phyloP scores from a whole-genome alignment of 2,329 filamentous ascomycete genomes.

The Penicillium sp. region DNA sequence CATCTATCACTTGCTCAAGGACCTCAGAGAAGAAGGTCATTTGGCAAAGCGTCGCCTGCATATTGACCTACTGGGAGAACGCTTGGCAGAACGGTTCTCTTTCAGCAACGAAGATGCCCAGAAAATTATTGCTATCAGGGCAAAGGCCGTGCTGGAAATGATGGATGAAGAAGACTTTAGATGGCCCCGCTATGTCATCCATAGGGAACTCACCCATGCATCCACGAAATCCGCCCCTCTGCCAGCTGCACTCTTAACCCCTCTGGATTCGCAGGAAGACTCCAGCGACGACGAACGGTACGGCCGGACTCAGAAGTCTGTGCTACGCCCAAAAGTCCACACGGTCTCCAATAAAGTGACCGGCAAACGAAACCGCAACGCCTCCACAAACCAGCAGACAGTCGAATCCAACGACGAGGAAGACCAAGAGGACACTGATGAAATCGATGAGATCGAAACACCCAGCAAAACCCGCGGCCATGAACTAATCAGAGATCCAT shows the following conservation, averaged over 20 bases:
- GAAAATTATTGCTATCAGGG: constrained; percentile 37
- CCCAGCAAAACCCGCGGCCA: constrained; percentile 25
- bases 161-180: constrained; percentile 42
- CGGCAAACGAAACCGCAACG: constrained; percentile 42
- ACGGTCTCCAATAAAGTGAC: constrained; percentile 40
- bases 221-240: constrained; percentile 27
- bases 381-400: constrained; percentile 20
- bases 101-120: constrained; percentile 35
- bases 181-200: constrained; percentile 44
- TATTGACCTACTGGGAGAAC: constrained; percentile 35
- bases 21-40: constrained; percentile 41
- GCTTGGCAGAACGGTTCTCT: constrained; percentile 32
- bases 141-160: constrained; percentile 31
- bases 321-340: constrained; percentile 44
- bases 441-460: constrained; percentile 21
- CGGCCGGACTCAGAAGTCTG: constrained; percentile 42
- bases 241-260: constrained; percentile 33
- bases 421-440: constrained; percentile 12
- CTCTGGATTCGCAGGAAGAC: constrained; percentile 35
- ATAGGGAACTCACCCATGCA: constrained; percentile 39
- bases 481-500: constrained; percentile 24
- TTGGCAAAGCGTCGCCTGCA: constrained; percentile 43
- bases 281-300: constrained; percentile 35
- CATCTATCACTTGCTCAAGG: constrained; percentile 38
- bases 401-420: constrained; percentile 31